Evolutionary conservation across 106 monocot species (phyloP), one percentile per base, ranked within the genome.

Genomic region (Platanthera guangdongensis): DNA sequence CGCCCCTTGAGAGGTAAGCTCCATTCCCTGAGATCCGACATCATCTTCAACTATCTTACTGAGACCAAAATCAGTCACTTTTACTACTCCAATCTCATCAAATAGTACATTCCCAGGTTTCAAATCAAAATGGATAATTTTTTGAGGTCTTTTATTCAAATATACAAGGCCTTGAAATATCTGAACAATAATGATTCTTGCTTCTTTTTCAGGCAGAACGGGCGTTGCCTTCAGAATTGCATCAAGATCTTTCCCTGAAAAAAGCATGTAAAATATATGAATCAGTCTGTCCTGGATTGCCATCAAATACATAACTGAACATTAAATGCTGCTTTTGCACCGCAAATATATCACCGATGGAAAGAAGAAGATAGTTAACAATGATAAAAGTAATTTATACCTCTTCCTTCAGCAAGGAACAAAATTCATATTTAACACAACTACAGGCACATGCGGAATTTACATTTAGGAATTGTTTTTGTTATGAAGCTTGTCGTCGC

Each of bases 71-170:
- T 99, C 97, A 21, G 97, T 99, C 72, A 99, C 81, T 82, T 99
- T 99, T 65, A 91, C 91, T 71, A 88, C 78, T 76, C 97, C 97
- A 69, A 92, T 73, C 80, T 94, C 97, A 80, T 99, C 91, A 84
- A 99, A 99, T 9, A 99, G 88, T 53, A 99, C 97, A 88, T 99
- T 99, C 19, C 97, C 97, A 62, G 97, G 97, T 57, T 99, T 99
- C 79, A 99, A 82, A 83, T 99, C 97, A 84, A 94, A 99, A 78
- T 99, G 97, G 77, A 99, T 99, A 57, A 99, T 90, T 76, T 88
- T 99, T 78, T 94, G 97, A 78, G 86, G 50, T 81, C 91, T 85
- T 82, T 94, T 99, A 64, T 99, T 99, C 77, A 99, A 76, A 77
- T 99, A 99, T 13, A 94, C 76, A 76, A 99, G 94, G 52, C 94